Evolutionary conservation across 768 basidiomycete genomes (phyloP).

Genomic region (Phaeotremella skinneri): DNA sequence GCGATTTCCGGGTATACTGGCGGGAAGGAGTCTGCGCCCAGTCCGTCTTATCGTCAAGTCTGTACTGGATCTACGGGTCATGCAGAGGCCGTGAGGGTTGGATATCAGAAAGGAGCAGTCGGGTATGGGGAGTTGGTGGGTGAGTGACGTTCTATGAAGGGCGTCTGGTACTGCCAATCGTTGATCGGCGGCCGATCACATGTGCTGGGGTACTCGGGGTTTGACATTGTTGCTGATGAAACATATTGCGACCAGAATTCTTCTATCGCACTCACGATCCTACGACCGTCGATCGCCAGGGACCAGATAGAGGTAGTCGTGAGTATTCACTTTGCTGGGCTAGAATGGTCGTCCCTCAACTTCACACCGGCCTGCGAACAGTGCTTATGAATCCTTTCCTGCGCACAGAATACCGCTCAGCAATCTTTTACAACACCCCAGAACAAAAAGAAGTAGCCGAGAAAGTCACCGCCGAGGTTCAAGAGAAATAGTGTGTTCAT

Average conservation of each 20-base stretch:
- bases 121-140: conserved; percentile 82
- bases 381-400: background rate
- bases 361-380: background rate
- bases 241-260: conserved; percentile 61
- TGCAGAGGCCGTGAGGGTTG: conserved; percentile 82
- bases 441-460: conserved; percentile 72
- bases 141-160: conserved; percentile 53
- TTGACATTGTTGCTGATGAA: too few relatives aligned
- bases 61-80: conserved; percentile 79
- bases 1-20: conserved; percentile 49
- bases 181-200: too few relatives aligned
- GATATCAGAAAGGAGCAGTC: conserved; percentile 76
- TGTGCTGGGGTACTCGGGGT: too few relatives aligned
- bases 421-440: conserved; percentile 73
- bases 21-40: conserved; percentile 22
- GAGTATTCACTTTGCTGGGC: conserved; percentile 20
- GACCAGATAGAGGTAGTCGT: conserved; percentile 75
- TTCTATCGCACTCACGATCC: conserved; percentile 95
- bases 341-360: background rate
- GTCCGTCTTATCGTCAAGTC: conserved; percentile 63
- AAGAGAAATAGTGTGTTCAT: conserved; percentile 70
- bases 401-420: conserved; percentile 80
- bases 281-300: conserved; percentile 76
- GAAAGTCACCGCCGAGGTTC: conserved; percentile 75
- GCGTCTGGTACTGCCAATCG: background rate